Evolutionary conservation across 2,329 filamentous ascomycete species (phyloP).

Genomic region (Beauveria sp.): DNA sequence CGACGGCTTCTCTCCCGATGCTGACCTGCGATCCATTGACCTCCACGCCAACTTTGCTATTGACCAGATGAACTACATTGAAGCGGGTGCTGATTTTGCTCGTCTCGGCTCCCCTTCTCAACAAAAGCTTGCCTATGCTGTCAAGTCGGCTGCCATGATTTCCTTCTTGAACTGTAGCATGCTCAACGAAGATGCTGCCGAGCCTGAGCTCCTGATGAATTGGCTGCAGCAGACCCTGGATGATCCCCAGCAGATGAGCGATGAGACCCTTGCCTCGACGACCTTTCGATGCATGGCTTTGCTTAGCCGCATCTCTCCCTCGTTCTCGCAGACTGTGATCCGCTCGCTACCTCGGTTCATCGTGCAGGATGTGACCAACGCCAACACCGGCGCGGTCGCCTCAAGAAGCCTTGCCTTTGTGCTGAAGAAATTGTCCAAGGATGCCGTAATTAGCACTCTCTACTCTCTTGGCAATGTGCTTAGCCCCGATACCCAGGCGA

Average conservation of each 20-base stretch:
- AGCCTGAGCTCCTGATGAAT: conserved; percentile 66
- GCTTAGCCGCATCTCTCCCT: conserved; percentile 65
- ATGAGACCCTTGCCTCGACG: conserved; percentile 66
- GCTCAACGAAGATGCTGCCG: conserved; percentile 73
- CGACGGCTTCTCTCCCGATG: conserved; percentile 35
- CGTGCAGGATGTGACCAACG: conserved; percentile 69
- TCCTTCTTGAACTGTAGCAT: conserved; percentile 81
- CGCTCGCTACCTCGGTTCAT: conserved; percentile 79
- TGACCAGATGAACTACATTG: conserved; percentile 78
- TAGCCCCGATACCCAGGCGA: conserved; percentile 58
- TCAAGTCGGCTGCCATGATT: conserved; percentile 75
- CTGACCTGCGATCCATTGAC: conserved; percentile 50
- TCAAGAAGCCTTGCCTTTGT: conserved; percentile 80
- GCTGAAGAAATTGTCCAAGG: conserved; percentile 75
- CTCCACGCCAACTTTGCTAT: conserved; percentile 64
- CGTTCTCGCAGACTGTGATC: conserved; percentile 67
- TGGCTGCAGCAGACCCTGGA: conserved; percentile 82
- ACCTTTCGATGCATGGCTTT: conserved; percentile 77
- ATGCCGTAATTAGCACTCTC: conserved; percentile 87
- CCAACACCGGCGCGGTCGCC: conserved; percentile 64
- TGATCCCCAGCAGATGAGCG: conserved; percentile 75
- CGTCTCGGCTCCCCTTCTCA: conserved; percentile 74
- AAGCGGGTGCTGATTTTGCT: conserved; percentile 85
- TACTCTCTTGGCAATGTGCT: conserved; percentile 96
- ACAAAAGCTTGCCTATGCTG: conserved; percentile 75